Base-by-base conservation (phyloP, 2,329 filamentous ascomycete genomes). In the Grosmannia huntii region DNA sequence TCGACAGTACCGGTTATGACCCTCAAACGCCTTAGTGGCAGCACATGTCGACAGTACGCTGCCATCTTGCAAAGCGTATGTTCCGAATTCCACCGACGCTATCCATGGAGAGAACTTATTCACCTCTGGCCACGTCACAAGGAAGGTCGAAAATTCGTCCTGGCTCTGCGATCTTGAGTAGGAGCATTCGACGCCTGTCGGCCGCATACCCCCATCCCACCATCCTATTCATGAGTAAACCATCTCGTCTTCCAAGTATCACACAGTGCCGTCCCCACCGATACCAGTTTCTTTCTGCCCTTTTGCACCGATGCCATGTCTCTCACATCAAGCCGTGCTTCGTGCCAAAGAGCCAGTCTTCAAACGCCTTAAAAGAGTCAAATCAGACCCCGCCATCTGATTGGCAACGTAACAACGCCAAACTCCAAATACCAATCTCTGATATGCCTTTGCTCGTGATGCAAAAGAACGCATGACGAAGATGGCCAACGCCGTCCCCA, bases 341-440 rank as follows among this genome's bases (percentile, higher is more conserved):
- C 23, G 25, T 28, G 14, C 36, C 56, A 28, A 27, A 56, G 36
- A 31, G 38, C 57, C 53, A 44, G 33, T 59, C 57, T 56, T 55
- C 57, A 46, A 59, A 59, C 57, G 57, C 57, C 57, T 51, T 41
- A 23, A 41, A 46, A 21, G 46, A 58, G 44, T 28, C 33, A 41
- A 41, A 46, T 28, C 44, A 16, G 57, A n/a, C 12, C 27, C 16
- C 57, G 10, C n/a, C 36, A 31, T 36, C 27, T 57, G 38, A 14
- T 11, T 10, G 23, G 31, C 44, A 25, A 50, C n/a, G 6, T 25
- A 56, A 14, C 12, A 54, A 54, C 52, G 33, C 52, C 52, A 14
- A 55, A 46, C 53, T 19, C 53, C 36, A 44, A 36, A 38, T 53
- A 54, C 53, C 53, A 33, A 41, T 10, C 36, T 54, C 53, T 44